Base-by-base conservation (phyloP, 2,329 filamentous ascomycete species). In the Paraphaeosphaeria sporulosa region DNA sequence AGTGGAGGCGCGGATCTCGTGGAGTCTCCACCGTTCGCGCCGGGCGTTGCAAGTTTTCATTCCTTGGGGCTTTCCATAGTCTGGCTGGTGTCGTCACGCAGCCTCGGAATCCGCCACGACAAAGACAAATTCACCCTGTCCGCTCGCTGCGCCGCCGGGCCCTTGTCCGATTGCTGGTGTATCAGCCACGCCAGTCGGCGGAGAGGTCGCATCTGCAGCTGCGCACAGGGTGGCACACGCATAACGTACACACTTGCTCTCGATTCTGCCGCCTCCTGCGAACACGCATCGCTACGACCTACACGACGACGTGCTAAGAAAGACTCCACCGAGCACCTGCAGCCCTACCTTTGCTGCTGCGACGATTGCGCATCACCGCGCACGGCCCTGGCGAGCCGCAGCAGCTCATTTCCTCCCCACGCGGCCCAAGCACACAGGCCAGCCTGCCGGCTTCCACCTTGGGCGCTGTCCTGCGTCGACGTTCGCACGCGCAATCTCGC, bases 361-460 rank as follows among this genome's bases (percentile, higher is more conserved):
- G 46, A 56, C 60, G 60, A 32, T 15, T 44, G 51, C 51, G 27
- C 52, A 55, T 55, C 52, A 25, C 51, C 12, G 53, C 53, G 57
- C 58, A 58, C 60, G 61, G 34, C 52, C 63, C 60, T 25, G 48
- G 43, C 56, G n/a, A 58, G 60, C 63, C 62, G 60, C 61, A 58
- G 55, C 53, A 58, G 55, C 53, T 65, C 66, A 64, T 65, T 62
- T 65, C 61, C 40, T 61, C 60, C 56, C 56, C 52, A 62, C 57
- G 57, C 60, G 57, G 60, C 58, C 58, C 58, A 63, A 63, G 58
- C 54, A 62, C 62, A 66, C 62, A 66, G 61, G 64, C 65, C 65
- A 64, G 43, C 57, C 65, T 48, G 57, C 64, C 61, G 64, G 62
- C 64, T 64, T 64, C 57, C 56, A 65, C 65, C 65, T 62, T 67